Base-by-base conservation (phyloP, 768 basidiomycete genomes). In the Rossbeevera mucosa region DNA sequence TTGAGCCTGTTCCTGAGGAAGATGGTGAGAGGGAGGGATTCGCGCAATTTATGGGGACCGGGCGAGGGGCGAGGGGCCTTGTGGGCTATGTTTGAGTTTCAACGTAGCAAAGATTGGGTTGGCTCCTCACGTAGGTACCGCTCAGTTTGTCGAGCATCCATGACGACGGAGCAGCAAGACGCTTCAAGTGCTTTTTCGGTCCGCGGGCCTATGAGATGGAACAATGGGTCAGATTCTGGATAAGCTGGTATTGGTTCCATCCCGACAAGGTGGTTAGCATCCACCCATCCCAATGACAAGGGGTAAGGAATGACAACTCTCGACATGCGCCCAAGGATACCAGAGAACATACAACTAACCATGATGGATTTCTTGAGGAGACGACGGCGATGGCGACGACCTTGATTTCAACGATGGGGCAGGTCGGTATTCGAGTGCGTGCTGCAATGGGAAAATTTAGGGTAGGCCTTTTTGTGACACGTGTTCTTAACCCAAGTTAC, bases 121-220 rank as follows among this genome's bases (percentile, higher is more conserved):
- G 22, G 31, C 30, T 56, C 73, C 88, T 71, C 74, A 93, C 92
- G 65, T 91, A 95, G 61, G 92, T 93, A 54, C 92, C 92, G 75
- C 89, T 86, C 66, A 99, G 76, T 79, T 99, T 99, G 81, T 98
- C 93, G 59, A 99, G 82, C 94, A 99, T 97, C 96, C 96, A 99
- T 78, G 92, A 88, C 44, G 93, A 95, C 58, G 96, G 96, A 56
- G 96, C 96, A 61, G 86, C 85, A 54, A 98, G 83, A 69, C 95
- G 90, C 83, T 97, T 97, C 79, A 97, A 83, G 72, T 97, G 94
- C 77, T 96, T 96, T 88, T 91, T 96, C 59, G 94, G 94, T 85
- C 94, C 94, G 74, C 94, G 88, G 69, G 83, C 93, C 94, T 96
- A 61, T 20, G 61, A 60, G 60, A 67, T 42, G 47, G 36, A 31